phyloP scores from a whole-genome alignment of 129 eudicot species.

The Flaveria robusta region DNA sequence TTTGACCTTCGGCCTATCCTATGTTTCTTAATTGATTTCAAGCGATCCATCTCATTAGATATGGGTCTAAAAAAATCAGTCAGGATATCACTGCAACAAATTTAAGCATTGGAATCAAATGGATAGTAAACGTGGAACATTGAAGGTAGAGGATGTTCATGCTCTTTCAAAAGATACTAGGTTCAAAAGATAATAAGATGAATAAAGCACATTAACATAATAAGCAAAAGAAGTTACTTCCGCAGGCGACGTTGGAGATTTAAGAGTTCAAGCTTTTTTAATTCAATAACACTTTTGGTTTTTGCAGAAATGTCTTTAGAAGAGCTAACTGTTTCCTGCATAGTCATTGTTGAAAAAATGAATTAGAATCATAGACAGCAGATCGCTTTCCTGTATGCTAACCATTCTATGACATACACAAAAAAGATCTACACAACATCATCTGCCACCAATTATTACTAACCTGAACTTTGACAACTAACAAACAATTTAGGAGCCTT shows the following conservation, averaged over 20 bases:
- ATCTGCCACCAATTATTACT: constrained; percentile 10
- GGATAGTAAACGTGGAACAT: constrained; percentile 7
- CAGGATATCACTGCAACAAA: constrained; percentile 78
- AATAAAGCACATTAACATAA: background rate
- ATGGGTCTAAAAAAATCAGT: constrained; percentile 84
- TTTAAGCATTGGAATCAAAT: constrained; percentile 12
- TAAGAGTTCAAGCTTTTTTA: constrained; percentile 87
- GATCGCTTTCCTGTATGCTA: constrained; percentile 8
- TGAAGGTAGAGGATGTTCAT: background rate
- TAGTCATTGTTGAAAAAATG: constrained; percentile 11
- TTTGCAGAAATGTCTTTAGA: constrained; percentile 94
- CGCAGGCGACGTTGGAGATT: constrained; percentile 87
- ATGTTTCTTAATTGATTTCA: constrained; percentile 87
- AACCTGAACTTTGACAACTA: constrained; percentile 13
- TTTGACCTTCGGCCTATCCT: constrained; percentile 91
- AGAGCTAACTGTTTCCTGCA: constrained; percentile 89
- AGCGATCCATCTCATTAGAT: constrained; percentile 69
- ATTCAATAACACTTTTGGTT: constrained; percentile 91
- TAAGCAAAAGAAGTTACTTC: constrained; percentile 48
- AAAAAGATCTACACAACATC: constrained; percentile 18
- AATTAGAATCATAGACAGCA: constrained; percentile 13
- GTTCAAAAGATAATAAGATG: background rate
- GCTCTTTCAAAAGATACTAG: background rate
- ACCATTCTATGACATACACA: background rate
- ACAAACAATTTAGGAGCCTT: constrained; percentile 19